Base-by-base conservation (phyloP, 495 filamentous ascomycete genomes). In the Delitschia confertaspora region DNA sequence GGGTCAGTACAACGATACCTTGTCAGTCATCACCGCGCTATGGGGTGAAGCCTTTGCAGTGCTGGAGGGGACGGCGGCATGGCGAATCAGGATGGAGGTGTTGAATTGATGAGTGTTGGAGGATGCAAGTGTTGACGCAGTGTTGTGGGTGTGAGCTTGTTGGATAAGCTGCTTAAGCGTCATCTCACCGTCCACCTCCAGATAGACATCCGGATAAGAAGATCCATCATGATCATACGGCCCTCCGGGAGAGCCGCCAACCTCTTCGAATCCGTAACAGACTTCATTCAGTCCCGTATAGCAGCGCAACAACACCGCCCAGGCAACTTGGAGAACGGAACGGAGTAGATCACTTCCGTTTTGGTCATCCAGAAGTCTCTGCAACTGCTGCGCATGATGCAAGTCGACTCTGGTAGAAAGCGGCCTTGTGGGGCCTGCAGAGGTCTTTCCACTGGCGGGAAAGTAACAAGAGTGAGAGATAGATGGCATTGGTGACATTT, bases 211-310 rank as follows among this genome's bases (percentile, higher is more conserved):
- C 13, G 14, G 22, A 22, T 31, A 7, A 33, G 11, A 3, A 16
- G 8, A 3, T 22, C 14, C 4, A 6, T 22, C 13, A 13, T 49
- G 13, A 18, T 62, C 60, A 19, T 54, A 60, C 22, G 66, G 58
- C 1, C 66, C 57, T 6, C 66, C 42, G 4, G 61, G 50, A 49
- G 73, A 68, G 21, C 72, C 57, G 16, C 73, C 63, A 3, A 69
- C 72, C n/a, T 66, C 61, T 38, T 70, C 61, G 43, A 74, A 76
- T 20, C 69, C 69, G 49, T 74, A 78, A 45, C 67, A 74, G 1
- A 76, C 63, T 24, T 73, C 69, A 19, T 70, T 53, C 3, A 65
- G 64, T 1, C 65, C 63, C 42, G 65, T 70, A 48, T 74, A 76
- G 23, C 51, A 56, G 20, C 67, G 67, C 35, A 78, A 60, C 0